Base-by-base conservation (phyloP, 139 green algal species). In the Astrephomene gubernaculifera region DNA sequence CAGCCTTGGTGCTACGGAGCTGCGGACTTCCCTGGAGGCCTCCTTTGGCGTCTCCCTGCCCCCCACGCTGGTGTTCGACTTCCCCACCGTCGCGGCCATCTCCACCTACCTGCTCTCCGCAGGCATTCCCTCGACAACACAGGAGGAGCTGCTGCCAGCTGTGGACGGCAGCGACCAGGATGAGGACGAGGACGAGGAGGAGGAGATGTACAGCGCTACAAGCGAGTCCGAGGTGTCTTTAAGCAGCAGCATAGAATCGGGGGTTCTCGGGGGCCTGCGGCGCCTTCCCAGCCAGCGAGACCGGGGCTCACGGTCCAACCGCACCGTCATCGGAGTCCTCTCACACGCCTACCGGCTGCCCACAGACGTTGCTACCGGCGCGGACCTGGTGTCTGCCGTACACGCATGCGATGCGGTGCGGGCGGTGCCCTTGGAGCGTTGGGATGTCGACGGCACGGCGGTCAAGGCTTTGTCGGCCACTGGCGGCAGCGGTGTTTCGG, bases 1-100 rank as follows among this genome's bases (percentile, higher is more conserved):
- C 85, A 95, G 90, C 19, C 86, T 98, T 41, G 93, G 91, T 17
- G 89, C 90, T 4, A 91, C 96, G 44, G 93, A 97, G 91, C 92
- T 97, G 52, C 89, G 90, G n/a, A 96, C 90, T 31, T 71, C 80
- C 5, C 86, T 97, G 31, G 75, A 93, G 45, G 60, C 68, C 2
- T 36, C 70, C n/a, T 82, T 92, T 29, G 74, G 70, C 19, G 33
- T 94, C 14, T 19, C 85, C 27, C 87, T 96, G 41, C 90, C 91
- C 33, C 35, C 29, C 54, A 96, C 93, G 9, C 73, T 94, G n/a
- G 89, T 94, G 25, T 94, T 95, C 54, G 92, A 96, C 52, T 90
- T 94, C 76, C 72, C 52, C 35, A 81, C 52, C 49, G 52, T 81
- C 31, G 33, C 52, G 1, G 72, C 72, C 2, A 75, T 75, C 27